Evolutionary conservation across 1,284 basidiomycete genomes (phyloP), one percentile per base, ranked within the genome.

Genomic region (Rhodotorula sp.): DNA sequence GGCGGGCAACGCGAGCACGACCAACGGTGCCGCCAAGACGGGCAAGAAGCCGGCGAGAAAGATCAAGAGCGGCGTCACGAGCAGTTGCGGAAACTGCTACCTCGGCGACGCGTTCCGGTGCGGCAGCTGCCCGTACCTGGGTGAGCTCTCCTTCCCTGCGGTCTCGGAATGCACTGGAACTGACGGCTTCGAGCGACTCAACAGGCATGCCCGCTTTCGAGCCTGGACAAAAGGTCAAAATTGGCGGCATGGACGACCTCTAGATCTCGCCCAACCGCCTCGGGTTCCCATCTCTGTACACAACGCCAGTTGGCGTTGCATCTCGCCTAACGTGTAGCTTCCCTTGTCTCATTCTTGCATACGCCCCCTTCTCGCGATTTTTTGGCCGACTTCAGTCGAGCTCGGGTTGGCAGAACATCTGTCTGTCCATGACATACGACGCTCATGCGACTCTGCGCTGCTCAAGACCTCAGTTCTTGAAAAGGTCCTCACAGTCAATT

Each of bases 41-140:
- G 39, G 39, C 39, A 56, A 62, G 63, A 64, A 59, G 68, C 66
- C 64, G 57, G 69, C 68, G 58, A 56, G 75, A 46, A 72, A 74
- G 63, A 76, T 79, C 54, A 72, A 63, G 65, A 74, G 75, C n/a
- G 74, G 67, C 83, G 91, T 91, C 77, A 98, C 94, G 62, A 94
- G 91, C 80, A 94, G 92, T 79, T 99, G 96, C 84, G 95, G 94
- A n/a, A 97, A 87, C 82, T 99, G 96, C 84, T 98, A 93, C 85
- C 84, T 99, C 64, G 97, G 96, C 16, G 96, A 99, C 82, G 97
- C 96, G 1, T 99, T 99, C 84, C 85, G 96, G 77, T 99, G 96
- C 82, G 90, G 89, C 26, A 88, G 91, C 70, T 99, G 96, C 81
- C 97, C 96, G 43, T 99, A 97, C 82, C 85, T 94, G 62, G 96